Conservation (phyloP, 495 filamentous ascomycete genomes). For the Aspergillus kassunensis region DNA sequence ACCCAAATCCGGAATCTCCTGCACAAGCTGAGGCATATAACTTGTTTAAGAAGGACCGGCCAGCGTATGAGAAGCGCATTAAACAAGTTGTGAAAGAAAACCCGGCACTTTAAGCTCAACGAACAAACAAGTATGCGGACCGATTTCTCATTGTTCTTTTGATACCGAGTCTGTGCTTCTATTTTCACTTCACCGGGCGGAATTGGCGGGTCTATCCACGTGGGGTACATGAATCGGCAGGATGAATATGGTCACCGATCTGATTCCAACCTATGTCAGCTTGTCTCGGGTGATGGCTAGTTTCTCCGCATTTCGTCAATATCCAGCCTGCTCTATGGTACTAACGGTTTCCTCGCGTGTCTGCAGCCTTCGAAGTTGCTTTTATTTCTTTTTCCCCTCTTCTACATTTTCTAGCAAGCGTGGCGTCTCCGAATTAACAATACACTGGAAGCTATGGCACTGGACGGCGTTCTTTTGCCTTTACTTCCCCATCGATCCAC, state of each 20-base stretch:
- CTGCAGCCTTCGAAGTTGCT: too few species aligned
- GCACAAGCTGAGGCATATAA: slow-evolving; percentile 98
- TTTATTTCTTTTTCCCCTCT: slow-evolving; percentile 12
- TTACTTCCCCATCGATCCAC: slow-evolving; percentile 3
- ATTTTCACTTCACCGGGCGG: slow-evolving; percentile 7
- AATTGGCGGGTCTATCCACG: slow-evolving; percentile 11
- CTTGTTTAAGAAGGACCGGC: slow-evolving; percentile 85
- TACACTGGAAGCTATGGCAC: not conserved
- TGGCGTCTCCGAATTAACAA: slow-evolving; percentile 13
- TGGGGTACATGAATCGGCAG: not conserved
- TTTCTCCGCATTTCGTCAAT: not conserved
- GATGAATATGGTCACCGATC: not conserved
- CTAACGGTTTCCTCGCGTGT: too few species aligned
- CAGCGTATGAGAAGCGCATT: slow-evolving; percentile 84
- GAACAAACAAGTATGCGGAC: not conserved
- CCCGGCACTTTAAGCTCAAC: slow-evolving; percentile 54
- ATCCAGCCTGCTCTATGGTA: not conserved
- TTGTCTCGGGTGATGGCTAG: not conserved
- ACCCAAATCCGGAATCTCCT: slow-evolving; percentile 95
- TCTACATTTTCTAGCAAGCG: slow-evolving; percentile 20
- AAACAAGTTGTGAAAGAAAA: slow-evolving; percentile 85
- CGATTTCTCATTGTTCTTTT: not conserved
- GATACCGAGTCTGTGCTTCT: not conserved
- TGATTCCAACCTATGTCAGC: not conserved
- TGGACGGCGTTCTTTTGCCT: slow-evolving; percentile 18